These are phyloP conservation scores for Castanea crenata DNA, from an alignment of 306 rosid genomes.

Conservation along the genomic window DNA sequence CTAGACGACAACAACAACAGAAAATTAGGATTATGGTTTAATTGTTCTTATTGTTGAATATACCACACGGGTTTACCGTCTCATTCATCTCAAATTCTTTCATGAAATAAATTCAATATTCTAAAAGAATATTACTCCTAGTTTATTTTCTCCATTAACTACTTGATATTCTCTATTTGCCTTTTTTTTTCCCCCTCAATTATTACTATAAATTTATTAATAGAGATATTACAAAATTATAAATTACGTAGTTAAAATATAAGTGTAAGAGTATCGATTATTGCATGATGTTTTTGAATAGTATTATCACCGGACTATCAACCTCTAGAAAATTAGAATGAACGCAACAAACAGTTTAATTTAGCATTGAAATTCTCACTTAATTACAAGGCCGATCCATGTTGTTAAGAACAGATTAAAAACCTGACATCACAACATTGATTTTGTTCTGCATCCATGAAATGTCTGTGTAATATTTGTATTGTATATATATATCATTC, in stretches of 20 bases:
- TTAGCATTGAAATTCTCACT: neutral
- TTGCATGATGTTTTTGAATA: constrained; percentile 21
- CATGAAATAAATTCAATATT: neutral
- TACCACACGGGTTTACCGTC: too few relatives aligned
- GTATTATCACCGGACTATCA: neutral
- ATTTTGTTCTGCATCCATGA: neutral
- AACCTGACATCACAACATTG: neutral
- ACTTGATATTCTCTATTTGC: neutral
- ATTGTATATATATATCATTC: neutral
- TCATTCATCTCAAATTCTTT: neutral
- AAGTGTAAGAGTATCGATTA: neutral
- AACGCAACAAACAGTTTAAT: neutral
- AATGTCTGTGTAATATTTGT: too few relatives aligned
- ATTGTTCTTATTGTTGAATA: too few relatives aligned
- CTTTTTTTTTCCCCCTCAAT: neutral
- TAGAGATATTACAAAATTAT: neutral
- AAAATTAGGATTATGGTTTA: too few relatives aligned
- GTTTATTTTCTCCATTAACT: neutral
- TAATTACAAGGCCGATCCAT: neutral
- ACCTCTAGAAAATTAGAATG: neutral
- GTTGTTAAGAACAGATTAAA: neutral
- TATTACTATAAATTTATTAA: neutral
- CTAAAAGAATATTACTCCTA: neutral
- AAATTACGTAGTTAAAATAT: neutral
- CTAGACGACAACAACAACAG: too few relatives aligned